These are phyloP conservation scores for Pseudogymnoascus sp. DNA, from an alignment of 2,329 filamentous ascomycete species.

Conservation along the genomic window DNA sequence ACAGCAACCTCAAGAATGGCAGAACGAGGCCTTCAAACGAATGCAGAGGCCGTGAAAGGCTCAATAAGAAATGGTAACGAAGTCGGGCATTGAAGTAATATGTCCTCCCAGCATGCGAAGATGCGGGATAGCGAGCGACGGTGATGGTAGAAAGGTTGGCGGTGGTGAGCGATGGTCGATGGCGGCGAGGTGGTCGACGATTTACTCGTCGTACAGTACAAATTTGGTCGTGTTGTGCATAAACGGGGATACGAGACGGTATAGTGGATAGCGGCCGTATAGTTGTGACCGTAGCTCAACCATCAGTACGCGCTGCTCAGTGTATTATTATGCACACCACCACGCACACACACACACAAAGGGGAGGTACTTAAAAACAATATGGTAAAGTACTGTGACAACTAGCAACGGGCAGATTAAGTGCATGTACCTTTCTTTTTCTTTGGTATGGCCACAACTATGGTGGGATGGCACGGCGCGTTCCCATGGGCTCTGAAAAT, in stretches of 20 bases:
- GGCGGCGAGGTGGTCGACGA: background rate
- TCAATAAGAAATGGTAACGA: background rate
- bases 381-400: background rate
- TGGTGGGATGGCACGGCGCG: slow-evolving; percentile 10
- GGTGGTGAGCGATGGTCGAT: slow-evolving; percentile 1
- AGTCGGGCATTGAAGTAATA: background rate
- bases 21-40: background rate
- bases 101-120: background rate
- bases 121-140: slow-evolving; percentile 7
- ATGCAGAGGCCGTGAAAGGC: slow-evolving; percentile 6
- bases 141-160: background rate
- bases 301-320: background rate
- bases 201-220: background rate
- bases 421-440: background rate
- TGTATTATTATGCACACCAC: slow-evolving; percentile 1
- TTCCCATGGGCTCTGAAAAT: background rate
- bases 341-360: background rate
- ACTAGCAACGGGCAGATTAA: background rate
- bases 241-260: slow-evolving; percentile 3
- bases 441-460: background rate
- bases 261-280: background rate
- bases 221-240: slow-evolving; percentile 5
- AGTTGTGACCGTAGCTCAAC: background rate
- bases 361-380: background rate
- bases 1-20: background rate